Evolutionary conservation across 345 rosid species (phyloP), one percentile per base, ranked within the genome.

Genomic region (Lepidium didymum): DNA sequence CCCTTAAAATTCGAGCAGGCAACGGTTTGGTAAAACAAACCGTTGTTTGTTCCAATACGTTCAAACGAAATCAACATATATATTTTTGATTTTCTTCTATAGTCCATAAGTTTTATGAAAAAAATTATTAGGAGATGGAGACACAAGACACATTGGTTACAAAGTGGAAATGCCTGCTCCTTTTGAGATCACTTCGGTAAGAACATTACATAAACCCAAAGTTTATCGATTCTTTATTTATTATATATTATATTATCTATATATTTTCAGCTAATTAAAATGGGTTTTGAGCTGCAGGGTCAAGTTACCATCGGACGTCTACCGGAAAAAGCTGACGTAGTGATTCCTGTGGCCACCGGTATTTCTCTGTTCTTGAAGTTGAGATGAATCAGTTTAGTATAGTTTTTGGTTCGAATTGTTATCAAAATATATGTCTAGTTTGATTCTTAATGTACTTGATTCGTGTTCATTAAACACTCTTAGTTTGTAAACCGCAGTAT

Each of bases 301-400:
- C 81, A 75, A 35, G 88, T 90, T 38, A 88, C 88, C 1, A 81
- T 90, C 16, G 96, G 98, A 13, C 89, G 96, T 38, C 76, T 90
- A 53, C 82, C 87, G 0, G 94, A 87, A 14, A 86, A 83, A 68
- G 98, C 96, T 79, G 89, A 90, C 72, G 56, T 90, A 70, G 96
- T 93, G 62, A 90, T 93, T 70, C 96, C 92, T 62, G 96, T 93
- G 53, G 96, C 92, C 64, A 88, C 97, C 23, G 96, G 98, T 92
- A 79, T 2, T 13, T 10, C 41, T 36, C 42, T 56, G 2, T 46
- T 62, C 46, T 42, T 19, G 10, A 8, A 0, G 8, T 49, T 55
- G 12, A 21, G 13, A 44, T 56, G 42, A 23, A 2, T 10, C 40
- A 50, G 2, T 14, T 36, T 63, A 4, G 13, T 15, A 21, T 64